phyloP scores from a whole-genome alignment of 441 rosid species.

The Croton laevigatus region DNA sequence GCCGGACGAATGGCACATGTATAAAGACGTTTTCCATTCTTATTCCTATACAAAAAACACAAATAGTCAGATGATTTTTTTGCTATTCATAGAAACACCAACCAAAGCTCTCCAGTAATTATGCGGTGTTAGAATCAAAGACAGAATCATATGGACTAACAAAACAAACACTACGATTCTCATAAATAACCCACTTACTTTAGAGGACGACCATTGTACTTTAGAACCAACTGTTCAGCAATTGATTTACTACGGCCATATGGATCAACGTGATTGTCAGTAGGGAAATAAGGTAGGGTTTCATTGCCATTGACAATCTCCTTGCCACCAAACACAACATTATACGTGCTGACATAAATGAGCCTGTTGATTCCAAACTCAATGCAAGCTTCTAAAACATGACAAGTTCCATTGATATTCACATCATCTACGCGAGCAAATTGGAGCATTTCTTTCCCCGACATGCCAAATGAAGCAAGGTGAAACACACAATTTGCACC shows the following conservation, averaged over 20 bases:
- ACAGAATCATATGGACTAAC: too few relatives aligned
- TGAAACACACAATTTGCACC: slow-evolving; percentile 83
- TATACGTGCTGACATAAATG: slow-evolving; percentile 82
- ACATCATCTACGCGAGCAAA: slow-evolving; percentile 74
- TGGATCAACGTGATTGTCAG: slow-evolving; percentile 71
- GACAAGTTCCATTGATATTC: slow-evolving; percentile 81
- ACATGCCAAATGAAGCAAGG: slow-evolving; percentile 93
- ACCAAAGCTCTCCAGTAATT: too few relatives aligned
- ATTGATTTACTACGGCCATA: slow-evolving; percentile 80
- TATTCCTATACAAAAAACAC: slow-evolving; percentile 36
- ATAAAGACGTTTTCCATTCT: slow-evolving; percentile 51
- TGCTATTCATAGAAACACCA: not conserved
- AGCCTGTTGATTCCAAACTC: slow-evolving; percentile 64
- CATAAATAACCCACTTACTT: slow-evolving; percentile 45
- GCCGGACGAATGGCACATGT: slow-evolving; percentile 93
- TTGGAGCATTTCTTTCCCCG: slow-evolving; percentile 92
- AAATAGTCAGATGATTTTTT: slow-evolving; percentile 13
- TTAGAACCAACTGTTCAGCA: slow-evolving; percentile 84
- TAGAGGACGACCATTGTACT: slow-evolving; percentile 64
- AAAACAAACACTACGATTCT: not conserved
- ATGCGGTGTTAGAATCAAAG: too few relatives aligned
- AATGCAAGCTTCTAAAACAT: slow-evolving; percentile 65
- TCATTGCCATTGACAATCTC: slow-evolving; percentile 84
- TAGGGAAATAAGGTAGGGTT: slow-evolving; percentile 68
- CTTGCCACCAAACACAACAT: slow-evolving; percentile 89